Evolutionary conservation across 1,284 basidiomycete genomes (phyloP), one percentile per base, ranked within the genome.

Genomic region (Ustilago vetiveriae): DNA sequence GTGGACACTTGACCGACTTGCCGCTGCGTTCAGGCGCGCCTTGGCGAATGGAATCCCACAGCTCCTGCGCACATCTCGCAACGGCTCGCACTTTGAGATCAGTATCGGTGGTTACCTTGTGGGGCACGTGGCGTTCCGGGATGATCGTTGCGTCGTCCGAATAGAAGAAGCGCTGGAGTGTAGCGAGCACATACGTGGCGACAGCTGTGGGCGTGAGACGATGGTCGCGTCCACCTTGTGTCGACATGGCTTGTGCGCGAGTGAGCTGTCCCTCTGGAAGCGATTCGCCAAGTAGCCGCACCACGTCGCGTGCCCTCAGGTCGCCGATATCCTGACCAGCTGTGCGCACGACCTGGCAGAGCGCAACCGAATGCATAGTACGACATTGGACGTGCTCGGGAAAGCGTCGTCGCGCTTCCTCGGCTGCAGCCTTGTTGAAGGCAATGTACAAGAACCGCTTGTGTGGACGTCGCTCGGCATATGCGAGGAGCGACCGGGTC

Each of bases 311-410:
- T 11, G 69, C 66, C 22, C 74, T 63, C 14, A 78, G 44, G 30
- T 62, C 57, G 29, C 74, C 72, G n/a, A 76, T 58, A 14, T 60
- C 57, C 36, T 74, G 72, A 16, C 53, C 65, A 3, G 63, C 58
- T 5, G 64, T 55, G n/a, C 69, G 70, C 16, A 59, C 51, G 16
- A 71, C 72, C 39, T 74, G 72, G 21, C 58, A 58, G 11, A 72
- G 64, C 4, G 74, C 75, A 13, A 79, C 66, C 30, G 73, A 73
- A 43, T 79, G 76, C 69, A 77, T 75, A n/a, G 76, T 79, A 29
- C 70, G 67, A 35, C 75, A 76, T 39, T 72, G 74, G 14, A 79
- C 76, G 29, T 79, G 71, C 11, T 58, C 36, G 4, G 75, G 69
- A 22, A 79, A 79, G 17, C 59, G 59, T 14, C 52, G 39, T 13